Base-by-base conservation (phyloP, 2,329 filamentous ascomycete species). In the Setomelanomma holmii region DNA sequence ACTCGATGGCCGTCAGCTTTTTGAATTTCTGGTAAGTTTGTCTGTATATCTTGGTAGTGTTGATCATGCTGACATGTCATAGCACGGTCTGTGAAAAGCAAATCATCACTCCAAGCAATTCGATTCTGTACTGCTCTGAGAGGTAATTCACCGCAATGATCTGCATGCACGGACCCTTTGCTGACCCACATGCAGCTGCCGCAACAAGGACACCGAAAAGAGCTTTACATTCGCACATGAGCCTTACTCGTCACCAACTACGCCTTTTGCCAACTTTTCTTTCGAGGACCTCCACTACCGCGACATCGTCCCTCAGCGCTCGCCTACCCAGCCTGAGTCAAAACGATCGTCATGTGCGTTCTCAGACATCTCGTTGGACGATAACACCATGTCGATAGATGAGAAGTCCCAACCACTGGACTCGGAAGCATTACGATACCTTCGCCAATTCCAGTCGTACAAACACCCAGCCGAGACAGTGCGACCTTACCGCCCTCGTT, bases 41-140 rank as follows among this genome's bases (percentile, higher is more conserved):
- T 34, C 49, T 50, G 34, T 34, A 12, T 38, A 19, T 22, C 14
- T 8, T 22, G 30, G n/a, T 12, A 21, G 27, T 24, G 7, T 41
- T 30, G 38, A 51, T 19, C 8, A 41, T 51, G 35, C 59, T 66
- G 47, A 61, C 44, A 12, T 14, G 1, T 35, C 7, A 23, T 66
- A 87, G 85, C 73, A 82, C 85, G 57, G 86, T 82, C 66, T 88
- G 85, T 72, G 85, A 88, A 71, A 86, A 81, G 70, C 85, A 87
- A 74, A 87, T 88, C 63, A 80, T 84, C 46, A 80, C 82, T 24
- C 85, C 85, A 14, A 81, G 82, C 69, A 83, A 84, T 66, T 79
- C 79, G 14, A 78, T 86, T 35, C 76, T 88, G 39, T 88, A 88
- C 69, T 88, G 85, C 75, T 87, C 84, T 45, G 84, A 87, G 77